Evolutionary conservation across 1,139 yeast species (phyloP).

Genomic region (Yamadazyma oceani): DNA sequence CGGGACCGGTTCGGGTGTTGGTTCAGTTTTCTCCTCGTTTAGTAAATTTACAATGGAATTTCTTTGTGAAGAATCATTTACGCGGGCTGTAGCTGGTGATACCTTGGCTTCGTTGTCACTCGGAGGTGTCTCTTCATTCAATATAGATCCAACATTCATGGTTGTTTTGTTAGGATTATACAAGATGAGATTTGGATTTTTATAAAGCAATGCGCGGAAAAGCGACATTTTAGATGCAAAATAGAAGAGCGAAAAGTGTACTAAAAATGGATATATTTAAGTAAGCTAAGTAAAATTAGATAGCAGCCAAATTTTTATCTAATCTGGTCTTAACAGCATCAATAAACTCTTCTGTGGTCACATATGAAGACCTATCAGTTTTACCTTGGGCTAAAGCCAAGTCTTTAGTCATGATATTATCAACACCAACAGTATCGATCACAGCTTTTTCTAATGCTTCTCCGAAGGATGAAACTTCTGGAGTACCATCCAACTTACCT

Average conservation of each 20-base stretch:
- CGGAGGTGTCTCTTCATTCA: constrained; percentile 44
- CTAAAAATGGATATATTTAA: no score
- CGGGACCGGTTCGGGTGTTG: constrained; percentile 21
- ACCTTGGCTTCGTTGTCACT: constrained; percentile 22
- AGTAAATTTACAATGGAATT: constrained; percentile 49
- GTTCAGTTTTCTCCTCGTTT: constrained; percentile 38
- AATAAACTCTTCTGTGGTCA: constrained; percentile 87
- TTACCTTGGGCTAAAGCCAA: constrained; percentile 85
- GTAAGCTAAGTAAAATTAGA: no score
- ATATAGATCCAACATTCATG: constrained; percentile 51
- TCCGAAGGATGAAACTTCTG: constrained; percentile 80
- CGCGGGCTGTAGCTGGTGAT: constrained; percentile 1
- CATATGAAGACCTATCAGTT: constrained; percentile 77
- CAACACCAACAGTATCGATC: constrained; percentile 79
- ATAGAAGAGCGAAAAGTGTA: no score
- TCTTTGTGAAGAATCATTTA: constrained; percentile 21
- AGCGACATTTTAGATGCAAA: no score
- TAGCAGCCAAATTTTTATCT: constrained; percentile 10
- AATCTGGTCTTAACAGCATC: constrained; percentile 56
- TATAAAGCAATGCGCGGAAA: no score
- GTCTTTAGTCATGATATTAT: constrained; percentile 93
- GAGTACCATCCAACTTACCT: constrained; percentile 84
- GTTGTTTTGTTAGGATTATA: no score
- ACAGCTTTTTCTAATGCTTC: constrained; percentile 77
- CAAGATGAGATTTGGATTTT: no score